A percentile compares a stretch with the other conserved stretches of the same genome.
Evolutionary conservation across 768 basidiomycete species (phyloP).

Genomic region (Tricholoma sp.): DNA sequence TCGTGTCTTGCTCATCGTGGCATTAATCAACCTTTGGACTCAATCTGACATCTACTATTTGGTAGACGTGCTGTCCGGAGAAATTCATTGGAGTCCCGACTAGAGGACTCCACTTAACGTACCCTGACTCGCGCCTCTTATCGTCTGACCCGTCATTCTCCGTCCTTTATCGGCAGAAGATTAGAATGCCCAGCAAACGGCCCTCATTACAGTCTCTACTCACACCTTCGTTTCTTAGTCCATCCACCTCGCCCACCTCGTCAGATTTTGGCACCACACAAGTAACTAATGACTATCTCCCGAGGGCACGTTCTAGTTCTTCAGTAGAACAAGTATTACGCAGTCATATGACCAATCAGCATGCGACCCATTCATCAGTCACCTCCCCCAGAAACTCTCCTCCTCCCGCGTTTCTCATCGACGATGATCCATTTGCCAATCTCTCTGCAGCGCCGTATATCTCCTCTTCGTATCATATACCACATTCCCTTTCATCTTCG

Average conservation of each 20-base stretch:
- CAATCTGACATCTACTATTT: constrained; percentile 10
- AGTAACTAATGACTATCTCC: constrained; percentile 9
- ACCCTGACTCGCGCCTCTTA: constrained; percentile 4
- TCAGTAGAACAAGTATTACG: constrained; percentile 13
- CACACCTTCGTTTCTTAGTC: constrained; percentile 41
- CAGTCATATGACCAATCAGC: constrained; percentile 9
- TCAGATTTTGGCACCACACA: constrained; percentile 16
- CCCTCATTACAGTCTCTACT: constrained; percentile 50
- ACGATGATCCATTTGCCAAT: constrained; percentile 74
- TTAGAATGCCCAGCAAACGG: constrained; percentile 43
- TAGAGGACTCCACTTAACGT: constrained; percentile 13
- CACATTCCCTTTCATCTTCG: constrained; percentile 7
- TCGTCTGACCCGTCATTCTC: constrained; percentile 2
- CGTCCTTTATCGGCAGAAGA: constrained; percentile 6
- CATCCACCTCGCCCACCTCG: constrained; percentile 22
- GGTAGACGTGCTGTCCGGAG: constrained; percentile 17
- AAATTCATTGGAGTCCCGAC: constrained; percentile 3
- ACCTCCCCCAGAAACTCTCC: constrained; percentile 23
- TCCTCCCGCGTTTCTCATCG: constrained; percentile 46
- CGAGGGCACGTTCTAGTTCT: constrained; percentile 21
- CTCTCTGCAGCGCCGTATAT: constrained; percentile 29
- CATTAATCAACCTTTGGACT: constrained; percentile 1
- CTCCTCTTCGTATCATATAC: constrained; percentile 5
- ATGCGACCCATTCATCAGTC: constrained; percentile 15
- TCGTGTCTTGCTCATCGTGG: constrained; percentile 1